Conservation (phyloP, 2,329 filamentous ascomycete genomes). For the Colletotrichum cuscutae region DNA sequence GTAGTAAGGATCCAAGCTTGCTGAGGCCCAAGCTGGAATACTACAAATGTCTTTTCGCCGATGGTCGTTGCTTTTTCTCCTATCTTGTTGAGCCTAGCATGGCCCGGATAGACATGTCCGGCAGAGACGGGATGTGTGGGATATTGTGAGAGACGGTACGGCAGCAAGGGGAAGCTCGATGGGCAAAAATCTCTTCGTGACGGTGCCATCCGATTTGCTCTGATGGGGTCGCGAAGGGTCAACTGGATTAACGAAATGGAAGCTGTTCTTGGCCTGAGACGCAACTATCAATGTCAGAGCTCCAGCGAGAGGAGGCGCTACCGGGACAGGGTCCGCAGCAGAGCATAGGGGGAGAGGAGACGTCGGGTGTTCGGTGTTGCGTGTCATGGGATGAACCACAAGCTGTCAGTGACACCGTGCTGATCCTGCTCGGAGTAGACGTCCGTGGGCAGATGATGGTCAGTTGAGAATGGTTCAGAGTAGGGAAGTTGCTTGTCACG, state of each 20-base stretch:
- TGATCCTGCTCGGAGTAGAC: not conserved
- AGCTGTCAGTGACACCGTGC: not conserved
- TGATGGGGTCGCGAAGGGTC: slow-evolving; percentile 6
- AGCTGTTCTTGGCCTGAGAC: not conserved
- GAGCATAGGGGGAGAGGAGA: slow-evolving; percentile 12
- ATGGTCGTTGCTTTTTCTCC: not conserved
- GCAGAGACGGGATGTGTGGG: slow-evolving; percentile 16
- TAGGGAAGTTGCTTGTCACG: slow-evolving; percentile 24
- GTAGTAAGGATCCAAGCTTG: slow-evolving; percentile 11
- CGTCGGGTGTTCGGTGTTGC: not conserved
- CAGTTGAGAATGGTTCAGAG: not conserved
- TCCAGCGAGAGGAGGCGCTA: slow-evolving; percentile 21
- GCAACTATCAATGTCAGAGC: slow-evolving; percentile 25
- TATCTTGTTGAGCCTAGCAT: not conserved
- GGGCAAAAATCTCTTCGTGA: slow-evolving; percentile 21
- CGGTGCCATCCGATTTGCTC: slow-evolving; percentile 25
- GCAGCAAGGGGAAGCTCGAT: slow-evolving; percentile 19
- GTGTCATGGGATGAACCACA: slow-evolving; percentile 28
- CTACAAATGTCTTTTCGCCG: not conserved
- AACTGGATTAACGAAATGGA: not conserved
- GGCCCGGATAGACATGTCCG: not conserved
- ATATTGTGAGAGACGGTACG: slow-evolving; percentile 30
- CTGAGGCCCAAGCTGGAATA: slow-evolving; percentile 11
- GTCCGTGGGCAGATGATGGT: slow-evolving; percentile 1
- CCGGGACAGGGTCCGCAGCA: slow-evolving; percentile 32